phyloP scores from a whole-genome alignment of 495 filamentous ascomycete genomes.

The Lasiosphaeria hispida region DNA sequence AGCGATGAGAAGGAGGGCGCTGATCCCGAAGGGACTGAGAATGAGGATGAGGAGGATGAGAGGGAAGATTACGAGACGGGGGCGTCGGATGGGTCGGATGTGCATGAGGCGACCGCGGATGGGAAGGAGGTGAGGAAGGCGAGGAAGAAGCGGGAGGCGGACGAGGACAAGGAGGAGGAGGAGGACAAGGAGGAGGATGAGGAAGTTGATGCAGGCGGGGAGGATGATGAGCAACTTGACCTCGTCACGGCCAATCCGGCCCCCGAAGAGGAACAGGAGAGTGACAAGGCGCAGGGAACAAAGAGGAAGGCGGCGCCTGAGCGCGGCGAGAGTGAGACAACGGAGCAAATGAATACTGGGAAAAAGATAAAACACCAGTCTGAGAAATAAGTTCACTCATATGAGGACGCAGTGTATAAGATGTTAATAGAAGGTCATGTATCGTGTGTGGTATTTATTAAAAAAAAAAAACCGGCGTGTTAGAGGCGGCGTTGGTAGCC shows the following conservation, averaged over 20 bases:
- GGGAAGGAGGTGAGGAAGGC: slow-evolving; percentile 4
- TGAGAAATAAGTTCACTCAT: too few relatives aligned
- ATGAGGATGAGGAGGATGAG: background rate
- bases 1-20: background rate
- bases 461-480: too few relatives aligned
- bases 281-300: background rate
- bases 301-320: slow-evolving; percentile 3
- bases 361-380: background rate
- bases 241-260: too few relatives aligned
- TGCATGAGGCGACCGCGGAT: background rate
- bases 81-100: background rate
- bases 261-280: background rate
- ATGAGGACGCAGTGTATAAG: too few relatives aligned
- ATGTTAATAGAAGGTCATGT: too few relatives aligned
- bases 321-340: background rate
- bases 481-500: too few relatives aligned
- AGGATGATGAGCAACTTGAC: background rate
- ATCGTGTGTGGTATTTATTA: too few relatives aligned
- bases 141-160: background rate
- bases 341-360: background rate
- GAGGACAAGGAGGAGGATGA: background rate
- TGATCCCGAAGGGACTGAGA: background rate
- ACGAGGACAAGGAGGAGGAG: background rate
- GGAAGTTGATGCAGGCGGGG: background rate
- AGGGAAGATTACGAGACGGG: background rate